Evolutionary conservation across 495 filamentous ascomycete genomes (phyloP).

Genomic region (Aspergillus sclerotioniger): DNA sequence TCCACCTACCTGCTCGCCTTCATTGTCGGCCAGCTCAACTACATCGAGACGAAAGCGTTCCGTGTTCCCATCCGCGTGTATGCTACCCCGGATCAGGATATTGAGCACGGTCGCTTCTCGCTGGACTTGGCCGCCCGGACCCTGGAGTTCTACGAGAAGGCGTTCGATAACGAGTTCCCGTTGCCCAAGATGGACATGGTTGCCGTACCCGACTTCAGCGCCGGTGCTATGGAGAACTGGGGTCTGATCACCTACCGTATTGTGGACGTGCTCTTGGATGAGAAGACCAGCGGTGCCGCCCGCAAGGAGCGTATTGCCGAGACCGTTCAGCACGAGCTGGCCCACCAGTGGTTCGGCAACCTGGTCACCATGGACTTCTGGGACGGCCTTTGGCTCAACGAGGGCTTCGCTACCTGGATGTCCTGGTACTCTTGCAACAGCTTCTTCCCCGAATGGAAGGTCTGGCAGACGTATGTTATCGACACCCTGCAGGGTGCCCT

Average conservation of each 20-base stretch:
- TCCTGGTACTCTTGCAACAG: conserved; percentile 58
- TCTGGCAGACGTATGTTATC: conserved; percentile 94
- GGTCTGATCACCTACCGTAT: conserved; percentile 93
- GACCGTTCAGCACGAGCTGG: conserved; percentile 93
- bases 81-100: conserved; percentile 61
- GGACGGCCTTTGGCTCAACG: conserved; percentile 98
- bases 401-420: conserved; percentile 96
- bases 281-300: conserved; percentile 87
- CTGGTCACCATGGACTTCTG: conserved; percentile 99
- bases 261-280: conserved; percentile 87
- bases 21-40: conserved; percentile 65
- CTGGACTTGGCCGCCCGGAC: conserved; percentile 61
- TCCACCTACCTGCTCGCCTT: conserved; percentile 70
- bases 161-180: conserved; percentile 53
- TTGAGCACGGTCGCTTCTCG: conserved; percentile 64
- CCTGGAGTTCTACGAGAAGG: conserved; percentile 53
- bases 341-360: conserved; percentile 99
- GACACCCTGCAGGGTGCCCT: conserved; percentile 88
- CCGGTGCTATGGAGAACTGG: conserved; percentile 99
- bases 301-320: conserved; percentile 91
- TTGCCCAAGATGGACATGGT: conserved; percentile 97
- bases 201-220: conserved; percentile 90
- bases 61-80: conserved; percentile 64
- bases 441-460: conserved; percentile 98
- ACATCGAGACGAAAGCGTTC: conserved; percentile 63